Base-by-base conservation (phyloP, 78 protist species). In the Dictyostelium brefeldianum region DNA sequence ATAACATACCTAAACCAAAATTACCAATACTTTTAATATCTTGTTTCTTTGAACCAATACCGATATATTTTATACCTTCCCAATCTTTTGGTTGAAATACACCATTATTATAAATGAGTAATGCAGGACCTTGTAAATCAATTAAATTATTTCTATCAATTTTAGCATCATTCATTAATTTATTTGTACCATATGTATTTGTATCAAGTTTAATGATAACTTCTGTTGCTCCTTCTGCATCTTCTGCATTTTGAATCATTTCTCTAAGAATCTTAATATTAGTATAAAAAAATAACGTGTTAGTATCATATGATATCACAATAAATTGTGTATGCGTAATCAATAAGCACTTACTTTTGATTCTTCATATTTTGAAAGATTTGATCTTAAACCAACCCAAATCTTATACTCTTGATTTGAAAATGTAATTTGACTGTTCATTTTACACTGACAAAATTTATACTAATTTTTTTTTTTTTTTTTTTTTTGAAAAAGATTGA, bases 21-120 rank as follows among this genome's bases (percentile, higher is more conserved):
- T 83, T 83, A 9, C 90, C 90, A 36, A 71, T 80, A n/a, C 81
- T 70, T n/a, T 83, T 83, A 10, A 83, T 2, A 71, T 83, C 80
- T n/a, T 20, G 59, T 53, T 83, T 71, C 71, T 83, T 83, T 9
- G 80, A 70, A 6, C 90, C 90, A 36, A 22, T 36, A 4, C 90
- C 71, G 0, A 83, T n/a, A 10, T 25, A 41, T 1, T 5, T 18
- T 27, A 83, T 83, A 36, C 90, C 90, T 9, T 41, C 41, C 90
- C 90, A 83, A 71, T 83, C 90, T 7, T 71, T 53, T 54, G 54
- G 74, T 22, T 83, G n/a, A 53, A 83, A 83, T 10, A 25, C 43
- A 1, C 81, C 12, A 29, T 83, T 71, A 25, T 71, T 83, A 18
- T 54, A 69, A 9, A 83, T 36, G 7, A 71, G 53, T 10, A 83